phyloP scores from a whole-genome alignment of 1,139 yeast genomes.

The Blastobotrys ciferrii region DNA sequence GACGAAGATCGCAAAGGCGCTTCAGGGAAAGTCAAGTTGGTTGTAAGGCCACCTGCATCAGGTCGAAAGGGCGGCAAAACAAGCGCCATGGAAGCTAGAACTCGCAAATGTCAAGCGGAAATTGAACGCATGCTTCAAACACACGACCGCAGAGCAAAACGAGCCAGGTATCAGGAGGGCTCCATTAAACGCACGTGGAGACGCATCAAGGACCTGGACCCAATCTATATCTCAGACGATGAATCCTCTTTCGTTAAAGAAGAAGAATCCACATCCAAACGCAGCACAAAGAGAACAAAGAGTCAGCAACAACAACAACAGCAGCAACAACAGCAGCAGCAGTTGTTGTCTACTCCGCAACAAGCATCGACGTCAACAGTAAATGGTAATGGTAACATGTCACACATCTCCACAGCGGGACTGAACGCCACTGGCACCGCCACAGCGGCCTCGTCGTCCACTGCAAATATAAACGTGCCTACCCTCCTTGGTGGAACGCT shows the following conservation, averaged over 20 bases:
- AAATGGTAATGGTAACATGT: no score
- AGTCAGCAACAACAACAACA: background rate
- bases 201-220: conserved; percentile 32
- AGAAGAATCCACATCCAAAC: background rate
- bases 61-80: conserved; percentile 22
- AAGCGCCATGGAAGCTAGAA: conserved; percentile 14
- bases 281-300: background rate
- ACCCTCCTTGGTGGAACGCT: conserved; percentile 6
- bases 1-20: conserved; percentile 5
- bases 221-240: conserved; percentile 36
- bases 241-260: conserved; percentile 20
- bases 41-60: conserved; percentile 17
- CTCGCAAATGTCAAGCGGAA: conserved; percentile 22
- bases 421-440: no score
- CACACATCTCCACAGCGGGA: no score
- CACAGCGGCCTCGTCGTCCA: background rate
- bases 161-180: conserved; percentile 28
- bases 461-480: background rate
- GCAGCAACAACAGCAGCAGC: conserved; percentile 3
- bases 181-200: conserved; percentile 32
- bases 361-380: no score
- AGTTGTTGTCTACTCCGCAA: no score
- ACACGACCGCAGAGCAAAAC: conserved; percentile 26
- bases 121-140: conserved; percentile 27
- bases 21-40: conserved; percentile 18